phyloP scores from a whole-genome alignment of 768 basidiomycete genomes.

The Tylopilus sp. region DNA sequence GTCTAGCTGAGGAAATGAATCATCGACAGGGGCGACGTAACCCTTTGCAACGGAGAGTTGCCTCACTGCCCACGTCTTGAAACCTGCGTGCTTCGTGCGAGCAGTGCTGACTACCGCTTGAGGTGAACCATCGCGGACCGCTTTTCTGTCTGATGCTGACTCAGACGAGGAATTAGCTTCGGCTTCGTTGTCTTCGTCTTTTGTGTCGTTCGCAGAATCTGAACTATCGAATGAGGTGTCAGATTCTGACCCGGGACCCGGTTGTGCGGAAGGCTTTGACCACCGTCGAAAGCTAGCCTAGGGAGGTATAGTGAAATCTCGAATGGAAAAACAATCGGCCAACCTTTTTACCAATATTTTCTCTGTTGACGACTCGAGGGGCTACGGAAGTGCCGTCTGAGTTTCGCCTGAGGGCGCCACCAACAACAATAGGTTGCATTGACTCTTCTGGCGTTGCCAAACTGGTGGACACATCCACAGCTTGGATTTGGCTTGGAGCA shows the following conservation, averaged over 20 bases:
- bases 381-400: conserved; percentile 55
- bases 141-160: conserved; percentile 17
- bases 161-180: conserved; percentile 11
- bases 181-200: conserved; percentile 25
- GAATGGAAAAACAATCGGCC: conserved; percentile 16
- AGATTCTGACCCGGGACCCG: conserved; percentile 35
- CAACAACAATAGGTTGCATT: conserved; percentile 35
- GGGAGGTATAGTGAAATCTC: conserved; percentile 4
- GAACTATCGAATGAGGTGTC: conserved; percentile 78
- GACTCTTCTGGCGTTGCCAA: conserved; percentile 13
- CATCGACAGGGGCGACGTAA: conserved; percentile 23
- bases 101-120: conserved; percentile 17
- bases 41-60: conserved; percentile 58
- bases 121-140: conserved; percentile 16
- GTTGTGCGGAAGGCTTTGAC: conserved; percentile 36
- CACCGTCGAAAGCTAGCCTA: conserved; percentile 49
- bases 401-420: conserved; percentile 65
- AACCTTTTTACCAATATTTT: conserved; percentile 44
- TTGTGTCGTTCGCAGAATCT: conserved; percentile 63
- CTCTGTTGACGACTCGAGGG: conserved; percentile 46
- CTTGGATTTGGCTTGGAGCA: conserved; percentile 1
- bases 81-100: conserved; percentile 46
- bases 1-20: conserved; percentile 16
- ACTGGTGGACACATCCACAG: conserved; percentile 15
- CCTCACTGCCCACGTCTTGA: conserved; percentile 88